phyloP scores from a whole-genome alignment of 768 basidiomycete genomes.

The Kwoniella botswanensis region DNA sequence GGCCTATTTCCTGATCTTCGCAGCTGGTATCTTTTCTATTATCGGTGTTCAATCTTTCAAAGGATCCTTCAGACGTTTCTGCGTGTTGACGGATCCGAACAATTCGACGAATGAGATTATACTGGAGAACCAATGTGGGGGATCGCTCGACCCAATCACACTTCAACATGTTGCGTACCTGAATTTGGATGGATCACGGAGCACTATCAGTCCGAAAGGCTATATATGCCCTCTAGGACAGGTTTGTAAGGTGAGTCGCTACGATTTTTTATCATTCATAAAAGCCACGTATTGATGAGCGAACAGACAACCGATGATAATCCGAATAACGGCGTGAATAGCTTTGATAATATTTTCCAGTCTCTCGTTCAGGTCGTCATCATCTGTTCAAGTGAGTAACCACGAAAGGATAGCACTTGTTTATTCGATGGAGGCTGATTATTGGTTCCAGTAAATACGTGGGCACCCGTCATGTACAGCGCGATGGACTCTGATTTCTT shows the following conservation, averaged over 20 bases:
- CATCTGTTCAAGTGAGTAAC: conserved; percentile 72
- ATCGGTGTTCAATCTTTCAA: conserved; percentile 94
- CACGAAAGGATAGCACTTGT: too few species aligned
- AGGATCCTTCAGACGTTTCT: conserved; percentile 70
- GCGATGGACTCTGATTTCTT: conserved; percentile 91
- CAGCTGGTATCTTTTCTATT: conserved; percentile 85
- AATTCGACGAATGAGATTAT: conserved; percentile 53
- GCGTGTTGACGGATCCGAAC: conserved; percentile 56
- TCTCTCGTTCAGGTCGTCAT: conserved; percentile 82
- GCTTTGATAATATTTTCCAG: conserved; percentile 86
- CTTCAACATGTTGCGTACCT: conserved; percentile 63
- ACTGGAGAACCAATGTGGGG: conserved; percentile 74
- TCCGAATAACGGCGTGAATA: conserved; percentile 69
- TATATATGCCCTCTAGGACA: conserved; percentile 89
- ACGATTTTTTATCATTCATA: background rate
- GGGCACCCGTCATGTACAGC: conserved; percentile 73
- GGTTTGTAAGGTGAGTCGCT: conserved; percentile 69
- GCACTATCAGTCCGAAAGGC: conserved; percentile 68
- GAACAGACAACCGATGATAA: conserved; percentile 60
- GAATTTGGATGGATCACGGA: conserved; percentile 58
- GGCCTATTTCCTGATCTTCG: conserved; percentile 88
- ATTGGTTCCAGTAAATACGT: conserved; percentile 53
- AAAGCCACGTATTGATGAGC: background rate
- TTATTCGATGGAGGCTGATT: background rate
- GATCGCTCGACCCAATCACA: conserved; percentile 70